A percentile compares a stretch with the other conserved stretches of the same genome.
These are phyloP conservation scores for Scedosporium apiospermum DNA, from an alignment of 2,329 filamentous ascomycete genomes.

Conservation along the genomic window DNA sequence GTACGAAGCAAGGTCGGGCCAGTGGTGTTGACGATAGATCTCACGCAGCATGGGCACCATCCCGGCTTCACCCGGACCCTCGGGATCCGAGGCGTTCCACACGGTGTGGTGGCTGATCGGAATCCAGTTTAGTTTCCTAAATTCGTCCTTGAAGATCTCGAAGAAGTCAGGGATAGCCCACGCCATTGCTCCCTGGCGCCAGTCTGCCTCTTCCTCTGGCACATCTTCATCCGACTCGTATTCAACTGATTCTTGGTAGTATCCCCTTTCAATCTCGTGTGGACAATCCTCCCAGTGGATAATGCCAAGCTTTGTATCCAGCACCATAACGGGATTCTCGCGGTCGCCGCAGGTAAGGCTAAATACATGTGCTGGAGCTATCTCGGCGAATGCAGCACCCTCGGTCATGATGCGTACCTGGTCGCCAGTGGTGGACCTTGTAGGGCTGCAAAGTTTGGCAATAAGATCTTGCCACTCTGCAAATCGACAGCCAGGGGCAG, in stretches of 20 bases:
- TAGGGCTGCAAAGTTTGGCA: too few relatives aligned
- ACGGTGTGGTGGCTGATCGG: too few relatives aligned
- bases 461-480: background rate
- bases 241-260: constrained; percentile 5
- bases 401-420: constrained; percentile 2
- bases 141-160: constrained; percentile 16
- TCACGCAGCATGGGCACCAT: constrained; percentile 11
- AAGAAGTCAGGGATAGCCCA: constrained; percentile 19
- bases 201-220: constrained; percentile 12
- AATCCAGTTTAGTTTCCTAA: constrained; percentile 9
- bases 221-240: background rate
- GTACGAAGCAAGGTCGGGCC: constrained; percentile 14
- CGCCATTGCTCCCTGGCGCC: constrained; percentile 13
- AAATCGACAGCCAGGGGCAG: background rate
- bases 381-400: constrained; percentile 5
- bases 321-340: constrained; percentile 13
- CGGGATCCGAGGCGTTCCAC: too few relatives aligned
- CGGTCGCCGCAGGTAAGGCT: constrained; percentile 10
- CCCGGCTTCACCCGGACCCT: background rate
- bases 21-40: constrained; percentile 15
- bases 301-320: constrained; percentile 18
- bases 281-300: constrained; percentile 17
- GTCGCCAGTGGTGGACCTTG: too few relatives aligned
- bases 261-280: constrained; percentile 5
- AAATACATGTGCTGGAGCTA: constrained; percentile 10